Evolutionary conservation across 2,329 filamentous ascomycete genomes (phyloP).

Genomic region (Cytospora mali): DNA sequence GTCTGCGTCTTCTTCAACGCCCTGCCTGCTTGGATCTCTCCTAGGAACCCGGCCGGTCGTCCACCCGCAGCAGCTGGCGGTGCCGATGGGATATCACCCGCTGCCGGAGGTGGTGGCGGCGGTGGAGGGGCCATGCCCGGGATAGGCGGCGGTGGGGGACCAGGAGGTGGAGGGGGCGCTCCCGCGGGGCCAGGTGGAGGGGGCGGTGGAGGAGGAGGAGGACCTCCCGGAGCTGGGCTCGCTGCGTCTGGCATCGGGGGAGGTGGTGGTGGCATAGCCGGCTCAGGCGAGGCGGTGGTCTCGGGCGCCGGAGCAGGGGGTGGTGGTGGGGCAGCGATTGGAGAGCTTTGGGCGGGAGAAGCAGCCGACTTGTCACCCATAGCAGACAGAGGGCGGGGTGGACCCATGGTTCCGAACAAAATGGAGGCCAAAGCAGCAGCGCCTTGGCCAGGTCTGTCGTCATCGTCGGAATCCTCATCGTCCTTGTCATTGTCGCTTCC

Average conservation of each 20-base stretch:
- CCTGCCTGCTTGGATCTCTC: slow-evolving; percentile 80
- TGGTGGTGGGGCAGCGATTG: slow-evolving; percentile 45
- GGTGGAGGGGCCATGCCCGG: slow-evolving; percentile 46
- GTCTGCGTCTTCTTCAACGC: slow-evolving; percentile 85
- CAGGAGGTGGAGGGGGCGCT: slow-evolving; percentile 39
- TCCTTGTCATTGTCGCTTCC: slow-evolving; percentile 67
- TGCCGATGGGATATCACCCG: slow-evolving; percentile 33
- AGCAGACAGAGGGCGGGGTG: slow-evolving; percentile 83
- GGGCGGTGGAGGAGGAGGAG: slow-evolving; percentile 35
- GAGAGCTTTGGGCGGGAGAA: slow-evolving; percentile 41
- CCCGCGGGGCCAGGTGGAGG: slow-evolving; percentile 41
- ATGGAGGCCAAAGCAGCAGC: slow-evolving; percentile 94
- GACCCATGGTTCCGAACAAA: slow-evolving; percentile 95
- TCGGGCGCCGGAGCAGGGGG: slow-evolving; percentile 39
- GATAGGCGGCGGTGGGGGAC: slow-evolving; percentile 42
- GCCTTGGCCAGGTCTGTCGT: slow-evolving; percentile 76
- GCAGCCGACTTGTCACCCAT: slow-evolving; percentile 67
- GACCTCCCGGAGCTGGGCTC: slow-evolving; percentile 36
- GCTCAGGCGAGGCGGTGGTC: slow-evolving; percentile 33
- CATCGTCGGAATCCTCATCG: slow-evolving; percentile 66
- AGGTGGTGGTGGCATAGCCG: slow-evolving; percentile 46
- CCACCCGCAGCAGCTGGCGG: slow-evolving; percentile 49
- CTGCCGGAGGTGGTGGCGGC: slow-evolving; percentile 33
- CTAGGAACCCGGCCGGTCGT: slow-evolving; percentile 67
- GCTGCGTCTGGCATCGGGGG: slow-evolving; percentile 32